Percentiles rank a stretch among this genome's conserved stretches.
Evolutionary conservation across 306 rosid species (phyloP).

Genomic region (Crataegus laevigata): DNA sequence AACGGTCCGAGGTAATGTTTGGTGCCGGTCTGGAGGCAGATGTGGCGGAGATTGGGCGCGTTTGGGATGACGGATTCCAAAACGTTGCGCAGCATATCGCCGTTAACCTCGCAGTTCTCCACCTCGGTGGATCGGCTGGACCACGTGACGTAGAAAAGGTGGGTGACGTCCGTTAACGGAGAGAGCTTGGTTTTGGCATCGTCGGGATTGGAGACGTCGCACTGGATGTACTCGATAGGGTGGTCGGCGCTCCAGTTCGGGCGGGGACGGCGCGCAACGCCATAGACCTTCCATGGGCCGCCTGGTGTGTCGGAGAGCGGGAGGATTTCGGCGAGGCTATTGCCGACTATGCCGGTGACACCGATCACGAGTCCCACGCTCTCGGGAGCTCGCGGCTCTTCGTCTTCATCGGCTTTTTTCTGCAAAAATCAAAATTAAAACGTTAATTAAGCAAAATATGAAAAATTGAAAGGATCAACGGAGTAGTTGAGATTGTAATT

Average conservation of each 20-base stretch:
- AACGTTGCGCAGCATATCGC: conserved; percentile 46
- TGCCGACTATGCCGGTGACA: conserved; percentile 60
- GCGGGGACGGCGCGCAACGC: conserved; percentile 59
- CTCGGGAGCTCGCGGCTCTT: conserved; percentile 22
- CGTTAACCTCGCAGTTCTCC: conserved; percentile 47
- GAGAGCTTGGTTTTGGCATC: conserved; percentile 53
- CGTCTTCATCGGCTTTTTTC: conserved; percentile 51
- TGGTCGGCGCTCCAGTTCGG: conserved; percentile 58
- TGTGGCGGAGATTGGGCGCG: conserved; percentile 55
- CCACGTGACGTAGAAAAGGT: conserved; percentile 61
- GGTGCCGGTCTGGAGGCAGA: conserved; percentile 52
- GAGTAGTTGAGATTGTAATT: not conserved
- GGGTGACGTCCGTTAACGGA: conserved; percentile 47
- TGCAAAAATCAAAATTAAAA: conserved; percentile 5
- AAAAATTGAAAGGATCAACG: not conserved
- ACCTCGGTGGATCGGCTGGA: conserved; percentile 34
- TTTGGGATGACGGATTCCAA: conserved; percentile 45
- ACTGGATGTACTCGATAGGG: conserved; percentile 50
- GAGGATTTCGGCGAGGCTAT: conserved; percentile 65
- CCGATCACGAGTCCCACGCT: conserved; percentile 51
- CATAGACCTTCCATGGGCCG: conserved; percentile 67
- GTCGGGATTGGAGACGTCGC: conserved; percentile 50
- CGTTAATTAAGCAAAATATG: not conserved
- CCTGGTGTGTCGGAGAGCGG: conserved; percentile 63
- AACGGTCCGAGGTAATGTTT: conserved; percentile 51